A percentile compares a stretch with the other conserved stretches of the same genome.
These are phyloP conservation scores for Haplographium delicatum DNA, from an alignment of 495 filamentous ascomycete species.

Conservation along the genomic window DNA sequence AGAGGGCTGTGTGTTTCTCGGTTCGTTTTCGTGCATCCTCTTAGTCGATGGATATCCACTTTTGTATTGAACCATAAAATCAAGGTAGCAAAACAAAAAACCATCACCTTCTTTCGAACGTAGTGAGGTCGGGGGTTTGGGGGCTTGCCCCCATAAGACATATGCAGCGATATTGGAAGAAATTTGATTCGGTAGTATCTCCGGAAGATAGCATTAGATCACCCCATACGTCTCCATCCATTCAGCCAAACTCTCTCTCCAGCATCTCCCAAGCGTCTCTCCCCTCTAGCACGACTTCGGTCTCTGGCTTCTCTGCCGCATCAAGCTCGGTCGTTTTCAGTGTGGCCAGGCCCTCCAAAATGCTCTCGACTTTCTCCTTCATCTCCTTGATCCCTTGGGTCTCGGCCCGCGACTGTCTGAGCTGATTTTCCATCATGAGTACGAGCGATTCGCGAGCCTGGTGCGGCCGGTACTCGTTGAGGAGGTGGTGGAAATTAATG, in stretches of 20 bases:
- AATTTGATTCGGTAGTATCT: background rate
- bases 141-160: background rate
- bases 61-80: too few relatives aligned
- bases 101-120: background rate
- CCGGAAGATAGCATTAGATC: background rate
- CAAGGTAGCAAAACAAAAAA: too few relatives aligned
- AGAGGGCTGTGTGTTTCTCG: background rate
- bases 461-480: slow-evolving; percentile 94
- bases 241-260: slow-evolving; percentile 21
- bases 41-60: background rate
- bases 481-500: slow-evolving; percentile 81
- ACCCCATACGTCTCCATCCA: background rate
- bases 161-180: background rate
- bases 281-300: slow-evolving; percentile 9
- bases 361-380: slow-evolving; percentile 64
- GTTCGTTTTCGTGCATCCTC: background rate
- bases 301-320: slow-evolving; percentile 12
- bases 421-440: slow-evolving; percentile 83
- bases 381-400: slow-evolving; percentile 68
- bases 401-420: slow-evolving; percentile 69
- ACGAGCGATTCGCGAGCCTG: slow-evolving; percentile 91
- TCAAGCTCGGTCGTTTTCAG: slow-evolving; percentile 28
- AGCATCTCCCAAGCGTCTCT: slow-evolving; percentile 23
- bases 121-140: background rate
- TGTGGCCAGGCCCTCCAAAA: slow-evolving; percentile 58